These are phyloP conservation scores for Bisporella sp. DNA, from an alignment of 2,329 filamentous ascomycete genomes.

Conservation along the genomic window DNA sequence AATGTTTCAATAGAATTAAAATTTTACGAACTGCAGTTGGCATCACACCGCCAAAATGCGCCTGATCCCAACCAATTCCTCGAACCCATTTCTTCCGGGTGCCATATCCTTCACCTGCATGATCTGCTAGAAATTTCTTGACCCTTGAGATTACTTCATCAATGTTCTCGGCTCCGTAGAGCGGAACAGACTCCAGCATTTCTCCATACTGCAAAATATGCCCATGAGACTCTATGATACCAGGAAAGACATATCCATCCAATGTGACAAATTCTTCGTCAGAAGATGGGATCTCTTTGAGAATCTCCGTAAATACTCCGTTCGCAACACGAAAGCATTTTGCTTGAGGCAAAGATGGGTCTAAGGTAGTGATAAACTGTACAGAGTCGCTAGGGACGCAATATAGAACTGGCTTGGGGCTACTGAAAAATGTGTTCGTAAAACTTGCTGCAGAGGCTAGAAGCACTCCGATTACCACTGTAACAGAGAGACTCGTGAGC, in stretches of 20 bases:
- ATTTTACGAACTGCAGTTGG: conserved; percentile 45
- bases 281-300: conserved; percentile 25
- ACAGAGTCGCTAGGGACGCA: conserved; percentile 27
- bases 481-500: too few species aligned
- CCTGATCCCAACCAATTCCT: conserved; percentile 67
- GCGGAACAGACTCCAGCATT: conserved; percentile 56
- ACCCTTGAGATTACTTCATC: conserved; percentile 48
- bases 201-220: conserved; percentile 62
- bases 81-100: conserved; percentile 52
- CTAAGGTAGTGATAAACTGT: conserved; percentile 36
- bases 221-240: conserved; percentile 65
- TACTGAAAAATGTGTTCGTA: too few species aligned
- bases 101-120: conserved; percentile 42
- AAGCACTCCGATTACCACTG: too few species aligned
- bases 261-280: conserved; percentile 27
- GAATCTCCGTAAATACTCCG: conserved; percentile 45
- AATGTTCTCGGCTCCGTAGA: conserved; percentile 52
- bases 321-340: conserved; percentile 50
- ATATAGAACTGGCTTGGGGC: conserved; percentile 9
- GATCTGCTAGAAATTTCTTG: conserved; percentile 39
- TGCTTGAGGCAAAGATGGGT: conserved; percentile 30
- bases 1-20: conserved; percentile 1
- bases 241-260: conserved; percentile 53
- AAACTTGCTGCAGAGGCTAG: too few species aligned
- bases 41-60: conserved; percentile 51